Evolutionary conservation across 2,329 filamentous ascomycete genomes (phyloP), one percentile per base, ranked within the genome.

Genomic region (Plectosphaerella sp.): DNA sequence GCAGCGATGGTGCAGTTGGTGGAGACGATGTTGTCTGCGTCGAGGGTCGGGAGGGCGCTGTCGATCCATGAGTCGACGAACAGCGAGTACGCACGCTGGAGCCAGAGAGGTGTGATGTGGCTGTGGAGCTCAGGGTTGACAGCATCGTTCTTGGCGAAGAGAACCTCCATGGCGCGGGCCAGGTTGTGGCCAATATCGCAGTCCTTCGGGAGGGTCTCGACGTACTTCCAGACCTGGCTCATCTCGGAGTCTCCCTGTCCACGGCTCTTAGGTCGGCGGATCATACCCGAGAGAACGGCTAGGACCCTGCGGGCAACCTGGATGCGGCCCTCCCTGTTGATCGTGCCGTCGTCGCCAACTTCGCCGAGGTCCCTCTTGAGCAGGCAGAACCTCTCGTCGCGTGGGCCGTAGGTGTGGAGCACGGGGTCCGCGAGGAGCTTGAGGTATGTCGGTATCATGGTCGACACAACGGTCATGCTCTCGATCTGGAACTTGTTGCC

Each of bases 11-110:
- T 71, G 49, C 73, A 74, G 54, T 75, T 76, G 1, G 63, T 66
- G 57, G 54, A 9, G 58, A 58, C 14, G 61, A 65, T 14, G 35
- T 3, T 7, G 11, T 37, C 35, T 37, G 5, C 37, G 37, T 12
- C 14, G 4, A 33, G 2, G 8, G 8, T 9, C 3, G 28, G 28
- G 37, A 74, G 69, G 9, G 78, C 78, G 3, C 64, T 61, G 14
- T 64, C 59, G 4, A 80, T 65, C 62, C 28, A 33, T 7, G 80
- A 70, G 4, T 71, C 71, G 22, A 71, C 70, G 8, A 79, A 62
- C 47, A 75, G 67, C 14, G 24, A n/a, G 46, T 79, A 80, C 2
- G 74, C 64, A 62, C 76, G 78, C 53, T 81, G 78, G 53, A 69
- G 64, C 71, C 72, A 76, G 1, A 80, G 65, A 4, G 72, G 71